A percentile compares a stretch with the other conserved stretches of the same genome.
These are phyloP conservation scores for Ophiorrhiza pumila DNA, from an alignment of 257 asterid species.

Conservation along the genomic window DNA sequence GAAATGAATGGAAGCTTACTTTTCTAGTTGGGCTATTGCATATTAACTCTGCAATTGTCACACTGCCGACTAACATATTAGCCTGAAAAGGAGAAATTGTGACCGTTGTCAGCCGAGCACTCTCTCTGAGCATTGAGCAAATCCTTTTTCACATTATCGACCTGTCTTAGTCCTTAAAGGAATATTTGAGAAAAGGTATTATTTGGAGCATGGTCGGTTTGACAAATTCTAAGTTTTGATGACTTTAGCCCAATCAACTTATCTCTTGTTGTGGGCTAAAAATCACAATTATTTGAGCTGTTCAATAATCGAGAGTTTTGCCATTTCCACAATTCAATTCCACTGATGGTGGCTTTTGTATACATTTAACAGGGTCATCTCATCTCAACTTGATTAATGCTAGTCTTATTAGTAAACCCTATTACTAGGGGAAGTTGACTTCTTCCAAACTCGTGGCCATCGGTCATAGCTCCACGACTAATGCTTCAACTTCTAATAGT, in stretches of 20 bases:
- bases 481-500: too few relatives aligned
- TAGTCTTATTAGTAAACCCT: conserved; percentile 16
- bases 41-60: not conserved
- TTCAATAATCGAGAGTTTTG: conserved; percentile 10
- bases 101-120: not conserved
- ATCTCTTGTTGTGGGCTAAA: conserved; percentile 9
- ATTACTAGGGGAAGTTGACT: conserved; percentile 11
- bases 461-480: not conserved
- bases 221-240: conserved; percentile 27
- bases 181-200: conserved; percentile 22
- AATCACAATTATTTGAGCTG: conserved; percentile 12
- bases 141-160: not conserved
- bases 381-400: not conserved
- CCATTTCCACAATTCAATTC: not conserved
- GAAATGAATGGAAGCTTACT: not conserved
- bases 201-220: conserved; percentile 53
- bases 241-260: conserved; percentile 9
- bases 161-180: conserved; percentile 21
- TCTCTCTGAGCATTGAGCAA: conserved; percentile 4
- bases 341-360: not conserved
- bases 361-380: not conserved
- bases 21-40: not conserved
- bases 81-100: not conserved
- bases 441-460: not conserved
- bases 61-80: not conserved